Evolutionary conservation across 2,329 filamentous ascomycete species (phyloP).

Genomic region (Ilyonectria sp.): DNA sequence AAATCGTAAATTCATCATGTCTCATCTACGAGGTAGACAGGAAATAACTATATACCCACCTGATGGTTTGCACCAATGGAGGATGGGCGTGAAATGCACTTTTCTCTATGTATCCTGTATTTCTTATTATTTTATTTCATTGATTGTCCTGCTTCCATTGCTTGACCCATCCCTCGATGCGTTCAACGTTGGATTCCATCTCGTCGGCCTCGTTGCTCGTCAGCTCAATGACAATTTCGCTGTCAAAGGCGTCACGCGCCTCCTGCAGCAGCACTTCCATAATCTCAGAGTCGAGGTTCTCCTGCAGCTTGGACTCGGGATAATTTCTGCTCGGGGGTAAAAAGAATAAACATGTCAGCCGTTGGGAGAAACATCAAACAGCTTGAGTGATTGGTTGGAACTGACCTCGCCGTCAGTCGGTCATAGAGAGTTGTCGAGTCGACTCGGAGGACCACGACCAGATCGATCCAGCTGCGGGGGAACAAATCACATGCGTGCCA

Average conservation of each 20-base stretch:
- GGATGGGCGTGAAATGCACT: background rate
- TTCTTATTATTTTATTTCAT: slow-evolving; percentile 2
- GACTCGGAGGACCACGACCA: slow-evolving; percentile 91
- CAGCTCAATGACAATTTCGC: slow-evolving; percentile 91
- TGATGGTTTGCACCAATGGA: background rate
- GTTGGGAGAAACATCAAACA: background rate
- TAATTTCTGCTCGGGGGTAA: slow-evolving; percentile 73
- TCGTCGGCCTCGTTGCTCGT: slow-evolving; percentile 86
- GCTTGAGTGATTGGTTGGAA: slow-evolving; percentile 1
- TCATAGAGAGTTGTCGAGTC: slow-evolving; percentile 88
- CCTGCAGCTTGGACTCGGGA: slow-evolving; percentile 88
- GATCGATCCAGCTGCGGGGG: slow-evolving; percentile 92
- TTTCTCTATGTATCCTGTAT: slow-evolving; percentile 1
- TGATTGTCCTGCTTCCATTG: slow-evolving; percentile 82
- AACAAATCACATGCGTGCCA: slow-evolving; percentile 99
- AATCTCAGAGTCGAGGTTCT: slow-evolving; percentile 97
- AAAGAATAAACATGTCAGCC: slow-evolving; percentile 2
- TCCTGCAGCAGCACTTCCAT: slow-evolving; percentile 96
- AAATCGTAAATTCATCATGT: background rate
- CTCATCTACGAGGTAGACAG: background rate
- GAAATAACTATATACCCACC: background rate
- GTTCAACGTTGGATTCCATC: slow-evolving; percentile 89
- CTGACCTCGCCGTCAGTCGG: slow-evolving; percentile 80
- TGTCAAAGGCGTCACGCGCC: slow-evolving; percentile 87
- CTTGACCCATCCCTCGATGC: slow-evolving; percentile 85